Evolutionary conservation across 2,329 filamentous ascomycete genomes (phyloP).

Genomic region (Aspergillus alliaceus): DNA sequence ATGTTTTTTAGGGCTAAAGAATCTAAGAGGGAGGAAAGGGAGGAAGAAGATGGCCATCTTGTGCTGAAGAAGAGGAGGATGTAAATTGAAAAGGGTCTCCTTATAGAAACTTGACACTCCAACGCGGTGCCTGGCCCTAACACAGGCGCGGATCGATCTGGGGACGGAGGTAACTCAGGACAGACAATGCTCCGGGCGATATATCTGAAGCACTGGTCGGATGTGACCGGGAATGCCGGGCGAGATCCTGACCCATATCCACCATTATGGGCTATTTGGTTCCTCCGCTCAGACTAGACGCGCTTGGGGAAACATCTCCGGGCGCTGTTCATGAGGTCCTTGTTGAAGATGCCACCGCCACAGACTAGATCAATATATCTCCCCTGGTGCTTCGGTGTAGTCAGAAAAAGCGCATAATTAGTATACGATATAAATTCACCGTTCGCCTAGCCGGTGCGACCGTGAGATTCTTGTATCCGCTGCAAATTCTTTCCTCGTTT

Average conservation of each 20-base stretch:
- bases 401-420: not conserved
- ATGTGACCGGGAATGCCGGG: not conserved
- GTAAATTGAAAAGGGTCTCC: too few relatives aligned
- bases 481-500: not conserved
- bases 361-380: not conserved
- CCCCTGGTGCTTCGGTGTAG: not conserved
- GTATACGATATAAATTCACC: not conserved
- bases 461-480: not conserved
- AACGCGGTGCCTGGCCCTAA: not conserved
- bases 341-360: not conserved
- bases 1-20: not conserved
- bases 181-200: not conserved
- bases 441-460: not conserved
- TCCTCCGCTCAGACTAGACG: slow-evolving; percentile 6
- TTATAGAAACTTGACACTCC: too few relatives aligned
- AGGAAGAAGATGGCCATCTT: not conserved
- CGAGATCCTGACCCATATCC: not conserved
- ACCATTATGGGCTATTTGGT: not conserved
- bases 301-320: slow-evolving; percentile 26
- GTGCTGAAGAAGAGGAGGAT: too few relatives aligned
- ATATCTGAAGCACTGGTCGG: not conserved
- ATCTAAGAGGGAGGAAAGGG: not conserved
- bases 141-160: not conserved
- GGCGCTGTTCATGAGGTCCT: not conserved
- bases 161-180: not conserved